Conservation (phyloP, 1,139 yeast species). For the Zygoascus hellenicus region DNA sequence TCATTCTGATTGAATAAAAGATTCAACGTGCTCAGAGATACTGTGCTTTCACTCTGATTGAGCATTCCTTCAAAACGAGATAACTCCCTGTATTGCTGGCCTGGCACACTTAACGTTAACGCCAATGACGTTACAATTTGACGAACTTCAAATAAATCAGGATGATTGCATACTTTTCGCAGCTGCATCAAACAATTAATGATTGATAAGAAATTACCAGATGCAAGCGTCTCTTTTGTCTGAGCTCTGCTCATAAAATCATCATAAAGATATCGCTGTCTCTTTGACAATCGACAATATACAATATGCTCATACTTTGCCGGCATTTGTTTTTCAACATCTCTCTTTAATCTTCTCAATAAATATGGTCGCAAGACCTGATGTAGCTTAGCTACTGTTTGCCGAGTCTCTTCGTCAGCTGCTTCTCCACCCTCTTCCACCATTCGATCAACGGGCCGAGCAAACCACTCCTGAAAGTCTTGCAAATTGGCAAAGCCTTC, state of each 20-base stretch:
- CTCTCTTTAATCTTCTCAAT: conserved; percentile 85
- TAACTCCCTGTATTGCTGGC: conserved; percentile 42
- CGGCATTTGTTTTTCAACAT: conserved; percentile 99
- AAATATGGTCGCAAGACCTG: conserved; percentile 91
- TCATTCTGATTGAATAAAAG: conserved; percentile 51
- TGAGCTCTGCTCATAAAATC: conserved; percentile 97
- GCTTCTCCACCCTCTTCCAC: conserved; percentile 68
- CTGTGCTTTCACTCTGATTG: conserved; percentile 25
- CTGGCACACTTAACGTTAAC: conserved; percentile 56
- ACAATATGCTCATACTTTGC: conserved; percentile 94
- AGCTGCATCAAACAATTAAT: conserved; percentile 97
- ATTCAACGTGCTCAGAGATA: conserved; percentile 57
- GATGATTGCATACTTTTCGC: conserved; percentile 96
- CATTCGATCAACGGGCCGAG: conserved; percentile 88
- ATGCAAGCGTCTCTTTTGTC: conserved; percentile 86
- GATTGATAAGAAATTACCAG: conserved; percentile 91
- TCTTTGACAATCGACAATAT: conserved; percentile 83
- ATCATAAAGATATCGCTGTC: conserved; percentile 88
- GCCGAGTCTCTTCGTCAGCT: conserved; percentile 61
- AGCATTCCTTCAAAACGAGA: conserved; percentile 11
- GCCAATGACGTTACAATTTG: conserved; percentile 91
- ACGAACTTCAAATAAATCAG: conserved; percentile 91
- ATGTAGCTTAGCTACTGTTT: conserved; percentile 83
- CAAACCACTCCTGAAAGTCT: conserved; percentile 98
- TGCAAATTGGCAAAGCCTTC: conserved; percentile 95